A percentile compares a stretch with the other conserved stretches of the same genome.
These are phyloP conservation scores for Cornus kousa DNA, from an alignment of 148 eudicot species.

Conservation along the genomic window DNA sequence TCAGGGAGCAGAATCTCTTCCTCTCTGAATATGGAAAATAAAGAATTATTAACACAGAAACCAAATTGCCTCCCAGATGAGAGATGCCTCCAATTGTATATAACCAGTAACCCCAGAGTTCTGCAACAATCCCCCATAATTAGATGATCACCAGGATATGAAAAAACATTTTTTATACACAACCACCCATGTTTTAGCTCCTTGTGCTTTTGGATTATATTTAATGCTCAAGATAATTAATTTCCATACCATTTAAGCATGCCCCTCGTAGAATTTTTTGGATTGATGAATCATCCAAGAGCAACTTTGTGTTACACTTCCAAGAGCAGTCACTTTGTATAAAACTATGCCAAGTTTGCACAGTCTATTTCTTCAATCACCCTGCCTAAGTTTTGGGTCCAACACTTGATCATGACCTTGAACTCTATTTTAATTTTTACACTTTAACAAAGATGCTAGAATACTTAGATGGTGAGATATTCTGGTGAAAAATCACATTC, in stretches of 20 bases:
- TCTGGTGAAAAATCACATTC: too few species aligned
- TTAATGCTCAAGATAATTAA: not conserved
- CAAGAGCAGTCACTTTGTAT: not conserved
- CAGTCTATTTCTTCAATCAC: too few species aligned
- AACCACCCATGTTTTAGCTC: not conserved
- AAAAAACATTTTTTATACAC: not conserved
- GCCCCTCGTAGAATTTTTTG: not conserved
- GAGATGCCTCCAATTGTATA: not conserved
- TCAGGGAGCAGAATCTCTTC: not conserved
- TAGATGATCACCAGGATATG: not conserved
- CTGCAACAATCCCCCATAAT: not conserved
- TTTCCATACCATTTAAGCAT: not conserved
- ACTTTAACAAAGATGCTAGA: too few species aligned
- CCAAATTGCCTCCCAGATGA: not conserved
- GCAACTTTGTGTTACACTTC: not conserved
- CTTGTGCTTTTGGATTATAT: not conserved
- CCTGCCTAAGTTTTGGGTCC: too few species aligned
- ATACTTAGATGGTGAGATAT: too few species aligned
- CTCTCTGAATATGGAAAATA: not conserved
- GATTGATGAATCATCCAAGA: not conserved
- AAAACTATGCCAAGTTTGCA: not conserved
- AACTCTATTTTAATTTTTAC: too few species aligned
- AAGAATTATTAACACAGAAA: not conserved
- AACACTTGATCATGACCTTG: too few species aligned
- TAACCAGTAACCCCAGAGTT: not conserved